Evolutionary conservation across 2,329 filamentous ascomycete species (phyloP), one percentile per base, ranked within the genome.

Genomic region (Aspergillus neotritici): DNA sequence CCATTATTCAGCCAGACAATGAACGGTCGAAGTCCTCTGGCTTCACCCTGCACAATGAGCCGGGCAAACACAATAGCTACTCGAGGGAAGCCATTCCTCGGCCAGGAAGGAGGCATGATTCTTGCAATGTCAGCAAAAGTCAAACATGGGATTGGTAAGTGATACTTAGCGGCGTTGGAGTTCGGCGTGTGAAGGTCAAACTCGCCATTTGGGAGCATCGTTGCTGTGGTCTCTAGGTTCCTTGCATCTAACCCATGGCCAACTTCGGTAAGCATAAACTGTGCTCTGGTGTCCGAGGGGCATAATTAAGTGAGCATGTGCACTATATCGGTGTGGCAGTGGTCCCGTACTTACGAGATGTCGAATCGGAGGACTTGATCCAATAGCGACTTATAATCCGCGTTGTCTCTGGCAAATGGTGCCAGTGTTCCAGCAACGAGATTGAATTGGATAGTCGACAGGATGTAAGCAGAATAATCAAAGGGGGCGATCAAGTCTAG

Each of bases 181-280:
- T 31, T 50, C 2, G 66, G 67, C 1, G 61, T 65, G 36, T 68
- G 55, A 10, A 68, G 49, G 10, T 59, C 52, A 48, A 66, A 66
- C 5, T 49, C 55, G 0, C 65, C 66, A 41, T 68, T 57, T 3
- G 55, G 38, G 2, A 60, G 48, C 4, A 63, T 42, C 2, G 61
- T 68, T 5, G 65, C 66, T 0, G 57, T 67, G 2, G 67, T 70
- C 43, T 70, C 61, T 4, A 71, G 37, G 28, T 69, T 68, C 2
- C 54, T 50, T 2, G 66, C 65, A 46, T 70, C 67, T 3, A 69
- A 52, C 1, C 67, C 67, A 42, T 69, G 67, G 1, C 64, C 64
- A 4, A 68, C 43, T 41, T 71, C 67, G 0, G 66, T 71, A 2
- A 71, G 54, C 54, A 71, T 56, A 40, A 66, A 71, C 36, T 66